These are phyloP conservation scores for Huntiella omanensis DNA, from an alignment of 2,329 filamentous ascomycete genomes.

Conservation along the genomic window DNA sequence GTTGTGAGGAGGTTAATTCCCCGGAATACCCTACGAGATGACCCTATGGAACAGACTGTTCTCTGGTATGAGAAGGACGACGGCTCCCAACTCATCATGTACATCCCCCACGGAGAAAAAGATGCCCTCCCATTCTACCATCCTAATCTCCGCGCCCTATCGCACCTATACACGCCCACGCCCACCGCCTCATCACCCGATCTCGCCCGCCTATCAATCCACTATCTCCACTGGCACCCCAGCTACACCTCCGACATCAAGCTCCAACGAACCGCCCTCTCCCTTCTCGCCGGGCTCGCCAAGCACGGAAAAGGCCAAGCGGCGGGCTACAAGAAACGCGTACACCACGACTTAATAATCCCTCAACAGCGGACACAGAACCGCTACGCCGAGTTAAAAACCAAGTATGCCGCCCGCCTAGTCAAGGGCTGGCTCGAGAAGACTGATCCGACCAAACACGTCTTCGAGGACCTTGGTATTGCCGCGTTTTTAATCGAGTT, in stretches of 20 bases:
- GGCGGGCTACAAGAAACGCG: conserved; percentile 58
- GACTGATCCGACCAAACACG: conserved; percentile 77
- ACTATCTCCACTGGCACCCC: conserved; percentile 35
- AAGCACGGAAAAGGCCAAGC: conserved; percentile 53
- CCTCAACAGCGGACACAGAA: conserved; percentile 62
- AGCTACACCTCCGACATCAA: conserved; percentile 20
- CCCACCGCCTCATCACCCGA: conserved; percentile 18
- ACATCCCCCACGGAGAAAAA: conserved; percentile 50
- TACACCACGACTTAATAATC: conserved; percentile 66
- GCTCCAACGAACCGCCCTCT: conserved; percentile 47
- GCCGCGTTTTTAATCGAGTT: conserved; percentile 84
- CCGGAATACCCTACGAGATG: conserved; percentile 59
- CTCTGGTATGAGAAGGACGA: conserved; percentile 37
- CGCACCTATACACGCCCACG: conserved; percentile 48
- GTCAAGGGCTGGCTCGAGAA: conserved; percentile 66
- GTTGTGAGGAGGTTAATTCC: conserved; percentile 66
- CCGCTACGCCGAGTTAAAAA: conserved; percentile 64
- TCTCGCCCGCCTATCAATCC: conserved; percentile 39
- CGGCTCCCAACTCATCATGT: conserved; percentile 37
- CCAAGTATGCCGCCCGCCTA: conserved; percentile 52
- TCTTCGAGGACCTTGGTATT: conserved; percentile 86
- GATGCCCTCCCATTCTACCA: conserved; percentile 73
- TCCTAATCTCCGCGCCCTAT: conserved; percentile 54
- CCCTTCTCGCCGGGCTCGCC: conserved; percentile 47
- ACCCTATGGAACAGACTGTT: conserved; percentile 64